Base-by-base conservation (phyloP, 1,139 yeast genomes). In the Pichia sp. region DNA sequence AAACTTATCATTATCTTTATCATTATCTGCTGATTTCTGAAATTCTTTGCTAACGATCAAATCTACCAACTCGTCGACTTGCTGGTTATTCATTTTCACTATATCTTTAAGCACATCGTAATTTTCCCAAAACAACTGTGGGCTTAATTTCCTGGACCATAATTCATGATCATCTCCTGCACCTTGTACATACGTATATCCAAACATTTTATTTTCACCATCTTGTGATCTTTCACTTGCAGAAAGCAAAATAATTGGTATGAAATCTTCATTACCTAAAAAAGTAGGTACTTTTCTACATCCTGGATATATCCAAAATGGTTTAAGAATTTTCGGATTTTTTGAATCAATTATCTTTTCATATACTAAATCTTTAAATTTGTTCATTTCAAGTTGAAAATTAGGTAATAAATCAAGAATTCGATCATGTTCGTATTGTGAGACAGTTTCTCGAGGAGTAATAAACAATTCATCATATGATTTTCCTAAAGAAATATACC, bases 141-240 rank as follows among this genome's bases (percentile, higher is more conserved):
- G 77, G 1, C 69, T 70, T 21, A 87, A 59, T 0, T 69, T 69
- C 6, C 64, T 57, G 0, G 88, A 78, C 96, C 96, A 88, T 21
- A 81, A 65, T 54, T 88, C 96, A 57, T 88, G 95, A 54, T 88
- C 96, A 60, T 88, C 96, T 0, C 93, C 96, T 0, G 95, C 88
- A 1, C 96, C 96, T 60, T 86, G 96, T 2, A 87, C 81, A 56
- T 88, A 88, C 0, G 70, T 63, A 48, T 64, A 78, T 2, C 73
- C 78, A 33, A 60, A 52, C 33, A 68, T 53, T 35, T 63, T 61
- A 40, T 67, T 70, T 4, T 65, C 60, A 13, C 83, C 82, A 55
- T 76, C 81, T 42, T 72, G 78, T 10, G 70, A 74, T 55, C 65
- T 69, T 45, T 68, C 64, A 28, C 94, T 83, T 0, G 86, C 83